Base-by-base conservation (phyloP, 2,329 filamentous ascomycete species). In the Thielaviopsis ethacetica region DNA sequence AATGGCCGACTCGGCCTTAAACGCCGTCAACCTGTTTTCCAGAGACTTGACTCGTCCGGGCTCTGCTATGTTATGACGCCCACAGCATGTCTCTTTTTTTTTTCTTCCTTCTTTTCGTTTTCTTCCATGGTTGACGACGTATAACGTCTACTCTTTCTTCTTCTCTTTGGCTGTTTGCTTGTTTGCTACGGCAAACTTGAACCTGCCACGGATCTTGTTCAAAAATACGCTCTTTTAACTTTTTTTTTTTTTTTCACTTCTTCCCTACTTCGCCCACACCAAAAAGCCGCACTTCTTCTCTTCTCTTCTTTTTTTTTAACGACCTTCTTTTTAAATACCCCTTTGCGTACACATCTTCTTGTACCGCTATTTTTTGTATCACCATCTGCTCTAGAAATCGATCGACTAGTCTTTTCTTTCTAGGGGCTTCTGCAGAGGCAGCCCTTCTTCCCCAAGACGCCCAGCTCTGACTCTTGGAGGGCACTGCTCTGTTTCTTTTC, bases 261-360 rank as follows among this genome's bases (percentile, higher is more conserved):
- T 54, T 54, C 27, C 5, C 26, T 26, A 22, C 55, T 19, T 21
- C 12, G 5, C 24, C 17, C n/a, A 4, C 41, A 51, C 21, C 41
- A 59, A 50, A 50, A 21, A 59, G 54, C 24, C 34, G 24, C 17
- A 38, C 49, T 62, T 47, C n/a, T 49, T 15, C 27, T 44, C 30
- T 44, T 56, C 47, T 49, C 51, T 47, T 56, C 41, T 10, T 6
- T 17, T 10, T 34, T 34, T 9, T 50, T 50, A 50, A 50, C 47
- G 47, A 50, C 47, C 30, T 41, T 41, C 6, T 19, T 56, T 22
- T 41, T 56, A 13, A 21, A 56, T 44, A 56, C 54, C n/a, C 34
- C 15, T 22, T n/a, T 34, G 30, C 7, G 30, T 34, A 34, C 30
- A 34, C 30, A 12, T 34, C 10, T 27, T 27, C 26, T 34, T 34